Conservation (phyloP, 2,329 filamentous ascomycete species). For the Raffaelea ambrosiae region DNA sequence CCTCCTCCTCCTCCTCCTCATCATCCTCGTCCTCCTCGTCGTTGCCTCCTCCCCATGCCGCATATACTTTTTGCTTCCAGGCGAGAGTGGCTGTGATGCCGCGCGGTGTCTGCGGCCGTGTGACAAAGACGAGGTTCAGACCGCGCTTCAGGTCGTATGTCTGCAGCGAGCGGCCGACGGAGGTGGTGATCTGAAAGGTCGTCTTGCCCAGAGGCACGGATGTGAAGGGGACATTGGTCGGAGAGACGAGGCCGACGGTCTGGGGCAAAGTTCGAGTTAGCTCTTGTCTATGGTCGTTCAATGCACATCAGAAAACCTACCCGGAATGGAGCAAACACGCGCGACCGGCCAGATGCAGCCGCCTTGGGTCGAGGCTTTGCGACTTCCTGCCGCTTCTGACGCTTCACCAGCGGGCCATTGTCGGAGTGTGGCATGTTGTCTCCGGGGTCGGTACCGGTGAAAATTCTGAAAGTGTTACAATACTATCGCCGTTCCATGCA, state of each 20-base stretch:
- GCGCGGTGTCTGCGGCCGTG: conserved; percentile 77
- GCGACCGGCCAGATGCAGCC: conserved; percentile 47
- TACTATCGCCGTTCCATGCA: too few relatives aligned
- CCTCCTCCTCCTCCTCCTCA: not conserved
- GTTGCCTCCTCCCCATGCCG: conserved; percentile 67
- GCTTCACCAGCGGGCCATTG: conserved; percentile 61
- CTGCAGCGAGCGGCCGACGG: conserved; percentile 79
- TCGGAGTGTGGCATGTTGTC: conserved; percentile 46
- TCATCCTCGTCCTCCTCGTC: conserved; percentile 2
- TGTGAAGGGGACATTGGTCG: conserved; percentile 83
- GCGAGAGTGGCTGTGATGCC: conserved; percentile 79
- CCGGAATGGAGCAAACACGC: conserved; percentile 88
- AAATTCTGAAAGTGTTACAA: too few relatives aligned
- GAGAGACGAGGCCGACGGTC: conserved; percentile 90
- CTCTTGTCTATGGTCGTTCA: not conserved
- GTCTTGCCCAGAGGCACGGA: conserved; percentile 83
- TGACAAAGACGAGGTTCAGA: conserved; percentile 88
- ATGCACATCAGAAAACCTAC: conserved; percentile 40
- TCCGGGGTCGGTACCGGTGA: too few relatives aligned
- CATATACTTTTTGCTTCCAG: conserved; percentile 80
- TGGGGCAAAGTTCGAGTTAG: too few relatives aligned
- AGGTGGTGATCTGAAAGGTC: conserved; percentile 96
- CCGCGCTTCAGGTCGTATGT: conserved; percentile 91
- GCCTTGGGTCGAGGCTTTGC: conserved; percentile 20
- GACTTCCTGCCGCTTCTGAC: conserved; percentile 52